A percentile compares a stretch with the other conserved stretches of the same genome.
Conservation (phyloP, 257 asterid genomes). For the Eucommia ulmoides region DNA sequence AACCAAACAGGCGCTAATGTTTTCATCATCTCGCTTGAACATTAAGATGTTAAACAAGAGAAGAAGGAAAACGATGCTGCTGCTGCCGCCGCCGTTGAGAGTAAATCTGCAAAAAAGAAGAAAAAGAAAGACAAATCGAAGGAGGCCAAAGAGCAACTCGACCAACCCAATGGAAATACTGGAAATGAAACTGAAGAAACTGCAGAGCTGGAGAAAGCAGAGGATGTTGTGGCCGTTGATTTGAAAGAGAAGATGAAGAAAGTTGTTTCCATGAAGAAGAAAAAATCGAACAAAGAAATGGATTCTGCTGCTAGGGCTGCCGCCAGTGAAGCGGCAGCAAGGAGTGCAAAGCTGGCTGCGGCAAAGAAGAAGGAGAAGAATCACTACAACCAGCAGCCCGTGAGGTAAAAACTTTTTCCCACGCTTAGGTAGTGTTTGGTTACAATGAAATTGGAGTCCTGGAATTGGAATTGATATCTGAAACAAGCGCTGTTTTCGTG, state of each 20-base stretch:
- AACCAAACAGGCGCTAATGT: too few species aligned
- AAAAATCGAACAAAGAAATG: conserved; percentile 78
- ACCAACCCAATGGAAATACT: conserved; percentile 28
- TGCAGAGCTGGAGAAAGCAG: conserved; percentile 32
- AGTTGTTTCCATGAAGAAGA: conserved; percentile 66
- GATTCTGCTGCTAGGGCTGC: conserved; percentile 84
- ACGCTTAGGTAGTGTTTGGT: too few species aligned
- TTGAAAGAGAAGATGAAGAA: conserved; percentile 72
- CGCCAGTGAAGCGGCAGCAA: conserved; percentile 87
- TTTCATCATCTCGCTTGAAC: too few species aligned
- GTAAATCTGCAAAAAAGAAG: conserved; percentile 41
- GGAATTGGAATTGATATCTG: too few species aligned
- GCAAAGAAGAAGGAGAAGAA: conserved; percentile 96
- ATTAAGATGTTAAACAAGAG: conserved; percentile 30
- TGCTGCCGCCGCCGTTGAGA: conserved; percentile 47
- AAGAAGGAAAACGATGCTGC: conserved; percentile 46
- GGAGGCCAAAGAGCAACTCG: conserved; percentile 53
- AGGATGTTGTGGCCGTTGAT: conserved; percentile 41
- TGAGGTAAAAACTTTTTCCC: too few species aligned
- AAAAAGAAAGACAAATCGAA: conserved; percentile 80
- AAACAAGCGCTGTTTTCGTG: too few species aligned
- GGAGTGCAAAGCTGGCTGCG: conserved; percentile 77
- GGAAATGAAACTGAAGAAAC: conserved; percentile 33
- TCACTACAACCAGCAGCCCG: conserved; percentile 90
- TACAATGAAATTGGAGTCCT: too few species aligned